A percentile compares a stretch with the other conserved stretches of the same genome.
Evolutionary conservation across 441 rosid species (phyloP).

Genomic region (Pelargonium exstipulatum): DNA sequence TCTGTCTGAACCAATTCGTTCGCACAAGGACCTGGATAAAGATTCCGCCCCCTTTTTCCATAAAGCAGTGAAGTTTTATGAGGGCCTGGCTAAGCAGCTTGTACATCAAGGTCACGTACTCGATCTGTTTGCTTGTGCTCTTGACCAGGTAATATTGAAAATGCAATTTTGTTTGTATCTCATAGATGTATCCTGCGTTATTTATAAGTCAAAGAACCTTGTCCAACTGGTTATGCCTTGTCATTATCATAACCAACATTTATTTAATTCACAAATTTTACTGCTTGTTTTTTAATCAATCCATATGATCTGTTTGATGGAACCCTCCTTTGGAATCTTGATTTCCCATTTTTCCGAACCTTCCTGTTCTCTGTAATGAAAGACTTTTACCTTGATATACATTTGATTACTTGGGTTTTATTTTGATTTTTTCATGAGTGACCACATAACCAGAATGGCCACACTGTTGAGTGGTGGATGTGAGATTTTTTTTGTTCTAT

Average conservation of each 20-base stretch:
- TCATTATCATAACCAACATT: background rate
- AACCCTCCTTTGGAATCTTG: background rate
- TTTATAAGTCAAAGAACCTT: background rate
- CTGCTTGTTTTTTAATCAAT: background rate
- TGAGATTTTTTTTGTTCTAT: too few species aligned
- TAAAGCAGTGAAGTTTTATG: slow-evolving; percentile 74
- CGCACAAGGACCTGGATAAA: slow-evolving; percentile 84
- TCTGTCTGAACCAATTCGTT: slow-evolving; percentile 85
- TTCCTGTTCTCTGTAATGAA: too few species aligned
- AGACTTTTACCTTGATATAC: too few species aligned
- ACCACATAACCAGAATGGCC: background rate
- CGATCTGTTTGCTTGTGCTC: slow-evolving; percentile 86
- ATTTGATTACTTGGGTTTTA: too few species aligned
- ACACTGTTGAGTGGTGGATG: background rate
- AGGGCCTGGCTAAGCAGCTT: slow-evolving; percentile 75
- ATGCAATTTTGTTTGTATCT: background rate
- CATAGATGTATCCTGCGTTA: background rate
- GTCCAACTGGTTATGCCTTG: background rate
- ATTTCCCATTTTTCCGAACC: background rate
- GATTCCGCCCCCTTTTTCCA: slow-evolving; percentile 71
- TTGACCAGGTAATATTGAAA: slow-evolving; percentile 65
- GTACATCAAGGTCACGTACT: slow-evolving; percentile 96
- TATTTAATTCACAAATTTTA: background rate
- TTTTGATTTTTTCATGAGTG: too few species aligned
- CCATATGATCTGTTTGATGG: background rate